Conservation (phyloP, 2,329 filamentous ascomycete genomes). For the Pseudogymnoascus sp. region DNA sequence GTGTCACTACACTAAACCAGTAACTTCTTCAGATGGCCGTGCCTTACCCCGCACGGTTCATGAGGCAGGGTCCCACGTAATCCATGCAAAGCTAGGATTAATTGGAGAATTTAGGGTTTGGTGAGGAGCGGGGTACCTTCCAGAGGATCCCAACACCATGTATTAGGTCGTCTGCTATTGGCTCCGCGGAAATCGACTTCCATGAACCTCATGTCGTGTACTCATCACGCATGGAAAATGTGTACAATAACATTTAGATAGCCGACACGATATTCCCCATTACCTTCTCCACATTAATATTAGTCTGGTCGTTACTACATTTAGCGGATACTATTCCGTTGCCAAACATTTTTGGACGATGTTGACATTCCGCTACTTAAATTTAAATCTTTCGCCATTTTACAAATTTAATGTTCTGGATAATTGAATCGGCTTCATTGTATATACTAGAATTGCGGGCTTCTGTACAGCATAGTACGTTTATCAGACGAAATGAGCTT, state of each 20-base stretch:
- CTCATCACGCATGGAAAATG: background rate
- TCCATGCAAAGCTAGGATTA: background rate
- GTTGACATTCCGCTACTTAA: background rate
- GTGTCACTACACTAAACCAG: background rate
- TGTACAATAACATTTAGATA: background rate
- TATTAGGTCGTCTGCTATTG: background rate
- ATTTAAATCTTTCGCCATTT: background rate
- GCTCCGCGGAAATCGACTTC: background rate
- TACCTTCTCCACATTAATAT: background rate
- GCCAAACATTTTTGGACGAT: background rate
- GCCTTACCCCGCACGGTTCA: background rate
- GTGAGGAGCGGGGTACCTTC: background rate
- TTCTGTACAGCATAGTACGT: background rate
- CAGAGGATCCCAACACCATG: background rate
- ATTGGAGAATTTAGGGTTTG: background rate
- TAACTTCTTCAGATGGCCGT: background rate
- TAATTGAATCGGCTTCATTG: background rate
- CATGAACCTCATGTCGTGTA: background rate
- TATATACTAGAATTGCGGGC: background rate
- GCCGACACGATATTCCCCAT: background rate
- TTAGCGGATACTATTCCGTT: background rate
- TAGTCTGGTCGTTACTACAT: background rate
- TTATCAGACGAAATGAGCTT: background rate
- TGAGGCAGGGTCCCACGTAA: background rate
- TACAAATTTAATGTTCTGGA: background rate